phyloP scores from a whole-genome alignment of 192 early-diverging fungal species.

The Coemansia sp. region DNA sequence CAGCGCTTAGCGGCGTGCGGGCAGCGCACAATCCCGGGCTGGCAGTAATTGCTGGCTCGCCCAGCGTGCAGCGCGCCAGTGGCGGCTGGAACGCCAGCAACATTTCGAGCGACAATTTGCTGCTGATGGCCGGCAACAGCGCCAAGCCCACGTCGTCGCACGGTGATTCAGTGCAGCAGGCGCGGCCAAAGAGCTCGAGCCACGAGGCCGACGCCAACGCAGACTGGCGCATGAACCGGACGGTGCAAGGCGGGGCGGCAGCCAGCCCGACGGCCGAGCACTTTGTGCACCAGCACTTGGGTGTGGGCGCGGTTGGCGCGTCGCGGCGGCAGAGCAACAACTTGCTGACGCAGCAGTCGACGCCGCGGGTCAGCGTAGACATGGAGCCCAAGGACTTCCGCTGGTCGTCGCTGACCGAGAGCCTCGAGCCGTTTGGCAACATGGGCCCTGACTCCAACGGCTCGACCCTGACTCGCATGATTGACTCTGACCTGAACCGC shows the following conservation, averaged over 20 bases:
- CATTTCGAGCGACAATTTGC: slow-evolving; percentile 24
- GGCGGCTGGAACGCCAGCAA: slow-evolving; percentile 24
- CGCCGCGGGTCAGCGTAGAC: slow-evolving; percentile 46
- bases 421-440: slow-evolving; percentile 42
- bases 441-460: slow-evolving; percentile 33
- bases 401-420: slow-evolving; percentile 51
- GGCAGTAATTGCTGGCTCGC: slow-evolving; percentile 16
- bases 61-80: slow-evolving; percentile 18
- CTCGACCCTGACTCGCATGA: slow-evolving; percentile 34
- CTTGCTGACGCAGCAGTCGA: slow-evolving; percentile 40
- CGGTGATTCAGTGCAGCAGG: slow-evolving; percentile 9
- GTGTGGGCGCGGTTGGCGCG: slow-evolving; percentile 32
- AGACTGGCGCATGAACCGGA: slow-evolving; percentile 37
- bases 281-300: slow-evolving; percentile 30
- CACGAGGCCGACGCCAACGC: slow-evolving; percentile 44
- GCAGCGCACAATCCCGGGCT: not conserved
- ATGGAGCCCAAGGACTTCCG: slow-evolving; percentile 55
- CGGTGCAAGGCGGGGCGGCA: slow-evolving; percentile 13
- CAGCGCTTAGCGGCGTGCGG: slow-evolving; percentile 12
- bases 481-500: slow-evolving; percentile 42
- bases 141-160: slow-evolving; percentile 1
- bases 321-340: slow-evolving; percentile 35
- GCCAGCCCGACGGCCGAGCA: slow-evolving; percentile 22
- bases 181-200: slow-evolving; percentile 43
- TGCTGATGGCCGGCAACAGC: slow-evolving; percentile 15